Percentiles rank a stretch among this genome's conserved stretches.
These are phyloP conservation scores for Dalbergia cultrata DNA, from an alignment of 306 rosid species.

Conservation along the genomic window DNA sequence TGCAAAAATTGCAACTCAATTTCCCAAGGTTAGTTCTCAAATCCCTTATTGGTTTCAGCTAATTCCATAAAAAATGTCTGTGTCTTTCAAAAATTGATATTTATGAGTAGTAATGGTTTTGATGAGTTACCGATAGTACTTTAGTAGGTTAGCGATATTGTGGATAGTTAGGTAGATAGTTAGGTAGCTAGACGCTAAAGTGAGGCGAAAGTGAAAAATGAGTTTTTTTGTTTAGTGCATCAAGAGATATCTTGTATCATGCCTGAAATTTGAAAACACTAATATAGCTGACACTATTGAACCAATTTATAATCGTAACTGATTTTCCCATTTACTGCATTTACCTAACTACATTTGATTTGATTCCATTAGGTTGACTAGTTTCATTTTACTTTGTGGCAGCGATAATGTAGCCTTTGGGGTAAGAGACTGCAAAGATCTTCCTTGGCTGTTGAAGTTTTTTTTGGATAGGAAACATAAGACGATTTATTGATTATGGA, in stretches of 20 bases:
- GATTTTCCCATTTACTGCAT: background rate
- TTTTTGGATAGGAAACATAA: no score
- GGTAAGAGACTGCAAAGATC: slow-evolving; percentile 78
- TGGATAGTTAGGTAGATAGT: background rate
- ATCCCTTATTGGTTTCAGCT: slow-evolving; percentile 4
- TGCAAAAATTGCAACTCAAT: slow-evolving; percentile 92
- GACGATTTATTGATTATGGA: no score
- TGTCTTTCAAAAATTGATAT: background rate
- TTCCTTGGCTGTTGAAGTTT: slow-evolving; percentile 92
- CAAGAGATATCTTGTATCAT: slow-evolving; percentile 2
- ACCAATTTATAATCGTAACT: background rate
- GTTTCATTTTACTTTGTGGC: slow-evolving; percentile 47
- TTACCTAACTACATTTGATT: slow-evolving; percentile 2
- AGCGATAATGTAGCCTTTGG: slow-evolving; percentile 90
- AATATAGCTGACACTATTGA: background rate
- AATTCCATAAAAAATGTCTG: background rate
- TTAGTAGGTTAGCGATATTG: background rate
- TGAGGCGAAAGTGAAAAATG: background rate
- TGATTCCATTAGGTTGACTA: slow-evolving; percentile 38
- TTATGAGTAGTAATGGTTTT: background rate
- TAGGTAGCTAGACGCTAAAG: background rate
- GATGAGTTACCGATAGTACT: background rate
- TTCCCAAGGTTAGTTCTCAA: slow-evolving; percentile 78
- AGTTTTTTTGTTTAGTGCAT: background rate
- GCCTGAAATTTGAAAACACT: background rate